These are phyloP conservation scores for Hirsutella minnesotensis DNA, from an alignment of 2,329 filamentous ascomycete species.

Conservation along the genomic window DNA sequence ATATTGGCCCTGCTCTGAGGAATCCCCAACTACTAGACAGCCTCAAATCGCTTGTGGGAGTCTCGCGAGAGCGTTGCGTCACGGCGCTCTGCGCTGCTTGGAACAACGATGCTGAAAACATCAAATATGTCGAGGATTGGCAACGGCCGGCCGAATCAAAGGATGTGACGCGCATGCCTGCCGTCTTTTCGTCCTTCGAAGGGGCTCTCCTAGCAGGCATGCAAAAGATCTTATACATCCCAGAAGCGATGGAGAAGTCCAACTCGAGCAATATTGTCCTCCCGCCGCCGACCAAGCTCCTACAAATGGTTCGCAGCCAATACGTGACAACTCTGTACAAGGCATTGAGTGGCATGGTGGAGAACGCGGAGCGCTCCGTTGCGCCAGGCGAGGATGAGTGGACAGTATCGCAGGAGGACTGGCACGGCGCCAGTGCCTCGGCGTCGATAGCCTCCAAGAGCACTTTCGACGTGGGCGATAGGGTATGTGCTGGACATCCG, in stretches of 20 bases:
- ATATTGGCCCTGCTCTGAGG: constrained; percentile 48
- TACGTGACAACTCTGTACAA: constrained; percentile 94
- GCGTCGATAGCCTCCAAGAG: constrained; percentile 28
- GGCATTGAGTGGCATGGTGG: constrained; percentile 87
- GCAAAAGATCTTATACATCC: constrained; percentile 92
- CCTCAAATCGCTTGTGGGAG: constrained; percentile 63
- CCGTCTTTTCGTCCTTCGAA: constrained; percentile 76
- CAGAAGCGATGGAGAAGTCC: constrained; percentile 68
- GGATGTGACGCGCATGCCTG: constrained; percentile 85
- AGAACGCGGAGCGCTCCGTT: constrained; percentile 74
- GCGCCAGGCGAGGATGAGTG: constrained; percentile 53
- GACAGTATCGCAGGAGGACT: constrained; percentile 35
- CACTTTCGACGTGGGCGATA: constrained; percentile 42
- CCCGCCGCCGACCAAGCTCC: constrained; percentile 72
- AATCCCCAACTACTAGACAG: constrained; percentile 53
- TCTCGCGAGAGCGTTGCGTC: constrained; percentile 73
- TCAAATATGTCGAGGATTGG: constrained; percentile 92
- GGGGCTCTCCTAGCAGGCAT: constrained; percentile 70
- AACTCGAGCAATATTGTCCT: constrained; percentile 67
- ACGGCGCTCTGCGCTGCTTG: constrained; percentile 80
- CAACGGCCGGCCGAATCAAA: constrained; percentile 67
- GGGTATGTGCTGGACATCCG: constrained; percentile 28
- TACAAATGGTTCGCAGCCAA: constrained; percentile 82
- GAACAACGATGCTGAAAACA: constrained; percentile 87
- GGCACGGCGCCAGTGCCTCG: constrained; percentile 21